phyloP scores from a whole-genome alignment of 192 early-diverging fungal species.

The Backusella luteola region DNA sequence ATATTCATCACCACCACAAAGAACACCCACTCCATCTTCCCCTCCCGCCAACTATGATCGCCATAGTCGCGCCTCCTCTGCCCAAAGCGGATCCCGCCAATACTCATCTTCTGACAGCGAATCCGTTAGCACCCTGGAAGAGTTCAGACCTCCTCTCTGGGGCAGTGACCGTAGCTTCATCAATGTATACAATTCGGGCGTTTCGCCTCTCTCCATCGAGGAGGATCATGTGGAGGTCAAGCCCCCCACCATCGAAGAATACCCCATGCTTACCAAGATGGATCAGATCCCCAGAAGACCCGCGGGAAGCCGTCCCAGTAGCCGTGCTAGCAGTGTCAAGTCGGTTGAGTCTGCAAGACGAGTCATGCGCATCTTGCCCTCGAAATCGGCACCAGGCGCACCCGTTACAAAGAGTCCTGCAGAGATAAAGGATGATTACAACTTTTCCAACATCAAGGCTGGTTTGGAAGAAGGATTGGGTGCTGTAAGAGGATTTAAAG shows the following conservation, averaged over 20 bases:
- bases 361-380: neutral
- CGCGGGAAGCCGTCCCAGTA: neutral
- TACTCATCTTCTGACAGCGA: neutral
- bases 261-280: neutral
- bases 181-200: neutral
- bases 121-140: neutral
- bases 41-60: neutral
- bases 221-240: neutral
- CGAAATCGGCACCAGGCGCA: neutral
- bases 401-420: neutral
- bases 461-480: conserved; percentile 15
- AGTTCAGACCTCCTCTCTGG: neutral
- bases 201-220: neutral
- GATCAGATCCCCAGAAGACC: neutral
- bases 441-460: neutral
- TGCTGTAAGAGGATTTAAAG: conserved; percentile 22
- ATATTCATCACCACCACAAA: neutral
- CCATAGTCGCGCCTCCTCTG: neutral
- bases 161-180: neutral
- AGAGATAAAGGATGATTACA: neutral
- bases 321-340: neutral
- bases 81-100: neutral
- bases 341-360: neutral
- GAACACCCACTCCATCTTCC: neutral
- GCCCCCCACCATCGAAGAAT: neutral